A percentile compares a stretch with the other conserved stretches of the same genome.
Evolutionary conservation across 805 yeast species (phyloP).

Genomic region (Suhomyces sp.): DNA sequence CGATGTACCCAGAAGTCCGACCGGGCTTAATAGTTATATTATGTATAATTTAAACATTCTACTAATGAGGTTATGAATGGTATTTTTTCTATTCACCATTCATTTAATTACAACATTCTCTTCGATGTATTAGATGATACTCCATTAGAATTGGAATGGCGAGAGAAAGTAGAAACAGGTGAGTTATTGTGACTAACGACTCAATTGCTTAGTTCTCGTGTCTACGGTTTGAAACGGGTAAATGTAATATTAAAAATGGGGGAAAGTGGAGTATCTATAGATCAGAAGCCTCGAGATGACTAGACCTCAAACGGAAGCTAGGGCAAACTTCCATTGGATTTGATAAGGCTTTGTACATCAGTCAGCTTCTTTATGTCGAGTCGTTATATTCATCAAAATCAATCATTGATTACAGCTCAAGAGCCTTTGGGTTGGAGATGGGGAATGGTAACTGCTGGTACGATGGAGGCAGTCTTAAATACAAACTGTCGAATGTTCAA

Average conservation of each 20-base stretch:
- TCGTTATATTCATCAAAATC: slow-evolving; percentile 1
- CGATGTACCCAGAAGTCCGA: no score
- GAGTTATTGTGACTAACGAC: no score
- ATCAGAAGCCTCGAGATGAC: not conserved
- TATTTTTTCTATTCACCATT: no score
- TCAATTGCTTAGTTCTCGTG: no score
- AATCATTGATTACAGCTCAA: not conserved
- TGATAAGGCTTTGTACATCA: not conserved
- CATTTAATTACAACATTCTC: no score
- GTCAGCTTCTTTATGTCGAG: not conserved
- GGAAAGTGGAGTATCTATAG: slow-evolving; percentile 4
- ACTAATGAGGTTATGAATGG: no score
- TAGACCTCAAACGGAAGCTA: not conserved
- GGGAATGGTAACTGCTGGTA: not conserved
- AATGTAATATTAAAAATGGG: slow-evolving; percentile 1
- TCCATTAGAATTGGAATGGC: no score
- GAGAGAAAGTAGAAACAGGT: no score
- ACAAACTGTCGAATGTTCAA: not conserved
- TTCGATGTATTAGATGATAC: no score
- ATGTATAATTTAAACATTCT: no score
- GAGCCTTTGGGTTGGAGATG: not conserved
- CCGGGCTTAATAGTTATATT: no score
- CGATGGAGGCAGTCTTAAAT: not conserved
- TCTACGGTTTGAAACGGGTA: not conserved
- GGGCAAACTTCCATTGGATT: not conserved